These are phyloP conservation scores for Phytophthora pinifolia DNA, from an alignment of 352 stramenopile species.

Conservation along the genomic window DNA sequence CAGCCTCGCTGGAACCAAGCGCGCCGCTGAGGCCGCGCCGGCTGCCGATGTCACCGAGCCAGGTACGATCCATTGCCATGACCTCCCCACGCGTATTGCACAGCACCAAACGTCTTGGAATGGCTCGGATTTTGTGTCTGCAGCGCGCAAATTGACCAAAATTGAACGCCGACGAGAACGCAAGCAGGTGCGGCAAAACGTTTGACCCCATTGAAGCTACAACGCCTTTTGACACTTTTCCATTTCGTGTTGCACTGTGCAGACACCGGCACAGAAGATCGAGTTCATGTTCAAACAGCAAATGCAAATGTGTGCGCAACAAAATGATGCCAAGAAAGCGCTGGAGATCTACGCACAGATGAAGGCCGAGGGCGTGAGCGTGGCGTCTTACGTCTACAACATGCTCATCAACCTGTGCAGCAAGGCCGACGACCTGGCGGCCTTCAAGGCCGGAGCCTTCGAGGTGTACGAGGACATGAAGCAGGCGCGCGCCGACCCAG, in stretches of 20 bases:
- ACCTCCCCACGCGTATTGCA: not conserved
- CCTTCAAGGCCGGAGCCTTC: conserved; percentile 46
- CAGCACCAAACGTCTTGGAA: not conserved
- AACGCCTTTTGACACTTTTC: not conserved
- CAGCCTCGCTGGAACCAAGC: conserved; percentile 33
- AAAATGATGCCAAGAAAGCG: conserved; percentile 38
- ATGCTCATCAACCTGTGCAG: conserved; percentile 65
- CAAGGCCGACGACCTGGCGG: conserved; percentile 37
- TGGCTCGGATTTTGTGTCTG: not conserved
- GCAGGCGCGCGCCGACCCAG: conserved; percentile 16
- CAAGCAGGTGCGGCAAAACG: conserved; percentile 30
- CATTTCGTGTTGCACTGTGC: not conserved
- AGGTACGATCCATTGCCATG: conserved; percentile 12
- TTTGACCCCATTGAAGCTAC: not conserved
- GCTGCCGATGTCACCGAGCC: conserved; percentile 8
- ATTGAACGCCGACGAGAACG: conserved; percentile 47
- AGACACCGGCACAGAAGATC: conserved; percentile 48
- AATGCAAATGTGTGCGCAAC: conserved; percentile 45
- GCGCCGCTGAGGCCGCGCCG: conserved; percentile 17
- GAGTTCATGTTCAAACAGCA: conserved; percentile 41
- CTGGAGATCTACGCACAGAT: conserved; percentile 59
- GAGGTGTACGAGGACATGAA: conserved; percentile 74
- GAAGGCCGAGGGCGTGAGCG: conserved; percentile 33
- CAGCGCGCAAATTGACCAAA: conserved; percentile 34
- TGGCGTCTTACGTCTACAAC: conserved; percentile 54